Conservation (phyloP, 1,139 yeast species). For the Hemisphaericaspora subhashii region DNA sequence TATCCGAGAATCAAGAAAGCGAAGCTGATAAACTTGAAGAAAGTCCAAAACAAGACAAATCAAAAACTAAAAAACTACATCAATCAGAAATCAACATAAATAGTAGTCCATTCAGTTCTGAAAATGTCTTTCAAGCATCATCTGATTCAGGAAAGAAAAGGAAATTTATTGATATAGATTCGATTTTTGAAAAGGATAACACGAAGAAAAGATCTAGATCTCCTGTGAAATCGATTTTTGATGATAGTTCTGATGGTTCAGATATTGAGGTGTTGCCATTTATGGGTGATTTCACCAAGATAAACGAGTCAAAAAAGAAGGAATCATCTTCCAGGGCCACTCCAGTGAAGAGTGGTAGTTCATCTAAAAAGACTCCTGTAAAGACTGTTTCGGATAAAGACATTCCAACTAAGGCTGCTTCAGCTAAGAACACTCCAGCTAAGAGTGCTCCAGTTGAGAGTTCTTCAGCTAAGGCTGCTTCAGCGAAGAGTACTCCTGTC, state of each 20-base stretch:
- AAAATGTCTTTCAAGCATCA: constrained; percentile 43
- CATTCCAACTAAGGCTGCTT: neutral
- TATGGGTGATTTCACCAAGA: neutral
- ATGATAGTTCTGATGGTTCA: constrained; percentile 13
- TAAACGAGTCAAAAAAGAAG: neutral
- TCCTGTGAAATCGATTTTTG: constrained; percentile 13
- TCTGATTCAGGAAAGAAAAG: constrained; percentile 22
- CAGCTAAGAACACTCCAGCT: neutral
- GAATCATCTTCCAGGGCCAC: too few species aligned
- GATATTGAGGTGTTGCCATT: constrained; percentile 2
- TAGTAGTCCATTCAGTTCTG: constrained; percentile 33
- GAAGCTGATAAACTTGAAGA: neutral
- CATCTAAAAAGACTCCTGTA: neutral
- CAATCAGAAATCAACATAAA: neutral
- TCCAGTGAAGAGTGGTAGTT: neutral
- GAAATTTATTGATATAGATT: constrained; percentile 28
- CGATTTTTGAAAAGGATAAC: constrained; percentile 14
- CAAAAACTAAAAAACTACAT: neutral
- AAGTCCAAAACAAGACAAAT: neutral
- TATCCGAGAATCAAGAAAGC: neutral
- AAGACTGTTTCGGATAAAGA: neutral
- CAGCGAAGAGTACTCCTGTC: too few species aligned
- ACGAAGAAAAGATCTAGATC: neutral
- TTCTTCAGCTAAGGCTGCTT: neutral
- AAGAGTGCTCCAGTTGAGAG: neutral